Conservation (phyloP, 1,139 yeast species). For the Taphrina flavorubra region DNA sequence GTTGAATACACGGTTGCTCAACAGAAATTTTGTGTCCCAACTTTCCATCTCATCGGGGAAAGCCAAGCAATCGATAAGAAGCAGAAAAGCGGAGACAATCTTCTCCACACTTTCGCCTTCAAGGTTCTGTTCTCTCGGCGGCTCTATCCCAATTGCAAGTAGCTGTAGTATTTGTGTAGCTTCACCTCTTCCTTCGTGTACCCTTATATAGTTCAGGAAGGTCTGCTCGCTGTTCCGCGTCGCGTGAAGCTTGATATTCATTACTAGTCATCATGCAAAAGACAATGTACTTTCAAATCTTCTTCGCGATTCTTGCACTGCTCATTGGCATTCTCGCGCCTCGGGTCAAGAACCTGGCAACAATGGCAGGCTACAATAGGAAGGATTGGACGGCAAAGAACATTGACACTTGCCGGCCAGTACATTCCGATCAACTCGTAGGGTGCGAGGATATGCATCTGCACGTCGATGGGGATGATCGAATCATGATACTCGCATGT, state of each 20-base stretch:
- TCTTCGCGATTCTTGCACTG: conserved; percentile 20
- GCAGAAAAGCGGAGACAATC: neutral
- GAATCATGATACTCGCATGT: conserved; percentile 30
- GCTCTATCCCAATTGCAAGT: too few species aligned
- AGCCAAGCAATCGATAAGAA: conserved; percentile 2
- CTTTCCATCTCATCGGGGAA: neutral
- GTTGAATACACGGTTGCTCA: too few species aligned
- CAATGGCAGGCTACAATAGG: conserved; percentile 25
- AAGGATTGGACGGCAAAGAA: conserved; percentile 26
- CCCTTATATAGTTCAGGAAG: too few species aligned
- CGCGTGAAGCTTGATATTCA: neutral
- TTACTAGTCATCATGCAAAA: conserved; percentile 8
- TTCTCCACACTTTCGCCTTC: conserved; percentile 11
- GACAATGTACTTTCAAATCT: conserved; percentile 29
- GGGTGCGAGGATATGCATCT: conserved; percentile 40
- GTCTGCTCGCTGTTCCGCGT: too few species aligned
- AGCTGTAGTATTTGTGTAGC: too few species aligned
- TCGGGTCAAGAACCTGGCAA: conserved; percentile 22
- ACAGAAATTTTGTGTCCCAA: neutral
- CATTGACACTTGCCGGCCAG: conserved; percentile 23
- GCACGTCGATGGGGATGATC: conserved; percentile 35
- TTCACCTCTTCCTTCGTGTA: too few species aligned
- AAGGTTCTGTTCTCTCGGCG: too few species aligned
- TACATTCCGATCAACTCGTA: conserved; percentile 17
- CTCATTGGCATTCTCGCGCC: conserved; percentile 16